Evolutionary conservation across 495 filamentous ascomycete species (phyloP), one percentile per base, ranked within the genome.

Genomic region (Hypomontagnella submonticulosa): DNA sequence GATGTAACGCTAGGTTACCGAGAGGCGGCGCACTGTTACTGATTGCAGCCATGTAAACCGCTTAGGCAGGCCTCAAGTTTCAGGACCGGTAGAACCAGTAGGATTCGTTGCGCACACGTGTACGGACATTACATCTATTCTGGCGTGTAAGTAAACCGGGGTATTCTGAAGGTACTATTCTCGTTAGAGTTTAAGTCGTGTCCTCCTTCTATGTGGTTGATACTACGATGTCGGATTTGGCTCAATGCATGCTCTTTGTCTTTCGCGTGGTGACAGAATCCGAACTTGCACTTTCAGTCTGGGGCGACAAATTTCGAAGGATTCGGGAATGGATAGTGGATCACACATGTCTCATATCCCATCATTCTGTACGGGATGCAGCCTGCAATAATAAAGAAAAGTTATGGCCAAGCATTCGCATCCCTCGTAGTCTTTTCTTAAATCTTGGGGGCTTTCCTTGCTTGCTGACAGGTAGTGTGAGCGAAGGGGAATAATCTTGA

Each of bases 271-370:
- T 27, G 34, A 9, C 18, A 18, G 18, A 13, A 23, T 18, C 13
- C 8, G 41, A 33, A 32, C 12, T 36, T 61, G 50, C n/a, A n/a
- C n/a, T n/a, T 18, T 18, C 54, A 43, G 36, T 61, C 15, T 38
- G 54, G 54, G 30, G 37, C 49, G 37, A 58, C 40, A 20, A n/a
- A 48, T 46, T 52, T 63, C 20, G 66, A 60, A 69, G 66, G 66
- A 69, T 69, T 63, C 38, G 1, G 32, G 8, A 34, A 37, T 9
- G 13, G 33, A 9, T 11, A 27, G 59, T 50, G 60, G 55, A 63
- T 57, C 59, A 59, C 54, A 49, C 55, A 59, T 51, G 50, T 63
- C 46, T 60, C 49, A 54, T 41, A 53, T 68, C 65, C 65, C 43
- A 47, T 63, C 59, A 60, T 43, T 57, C 6, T 50, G 15, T 52